These are phyloP conservation scores for Fusarium miscanthi DNA, from an alignment of 2,329 filamentous ascomycete genomes.

Conservation along the genomic window DNA sequence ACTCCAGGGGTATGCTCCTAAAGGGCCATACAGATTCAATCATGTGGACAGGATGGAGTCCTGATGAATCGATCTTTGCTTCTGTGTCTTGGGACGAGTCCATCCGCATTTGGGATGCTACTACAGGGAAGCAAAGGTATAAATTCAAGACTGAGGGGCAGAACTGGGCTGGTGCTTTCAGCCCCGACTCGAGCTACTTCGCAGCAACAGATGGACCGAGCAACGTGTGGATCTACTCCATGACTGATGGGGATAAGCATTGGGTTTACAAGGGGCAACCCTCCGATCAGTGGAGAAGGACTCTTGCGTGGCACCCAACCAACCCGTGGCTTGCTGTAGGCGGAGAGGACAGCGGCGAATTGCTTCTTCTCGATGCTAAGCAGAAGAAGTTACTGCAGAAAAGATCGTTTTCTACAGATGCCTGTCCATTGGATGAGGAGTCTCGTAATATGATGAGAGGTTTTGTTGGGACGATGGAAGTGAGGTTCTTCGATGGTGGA, in stretches of 20 bases:
- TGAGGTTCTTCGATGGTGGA: slow-evolving; percentile 17
- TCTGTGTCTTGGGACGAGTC: slow-evolving; percentile 20
- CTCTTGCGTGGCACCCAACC: slow-evolving; percentile 21
- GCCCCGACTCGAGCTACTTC: slow-evolving; percentile 6
- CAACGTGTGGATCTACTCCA: slow-evolving; percentile 2
- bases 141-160: slow-evolving; percentile 11
- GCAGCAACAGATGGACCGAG: slow-evolving; percentile 4
- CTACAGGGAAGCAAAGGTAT: not conserved
- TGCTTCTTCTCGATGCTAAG: slow-evolving; percentile 1
- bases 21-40: slow-evolving; percentile 12
- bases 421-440: not conserved
- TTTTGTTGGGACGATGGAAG: not conserved
- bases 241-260: not conserved
- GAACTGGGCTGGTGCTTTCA: slow-evolving; percentile 22
- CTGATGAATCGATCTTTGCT: slow-evolving; percentile 18
- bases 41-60: slow-evolving; percentile 27
- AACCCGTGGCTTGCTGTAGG: slow-evolving; percentile 13
- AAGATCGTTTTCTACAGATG: slow-evolving; percentile 7
- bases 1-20: not conserved
- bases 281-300: slow-evolving; percentile 1
- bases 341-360: slow-evolving; percentile 3
- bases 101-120: slow-evolving; percentile 24
- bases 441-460: not conserved
- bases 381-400: slow-evolving; percentile 8
- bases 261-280: not conserved